phyloP scores from a whole-genome alignment of 345 rosid species.

The Murraya paniculata region DNA sequence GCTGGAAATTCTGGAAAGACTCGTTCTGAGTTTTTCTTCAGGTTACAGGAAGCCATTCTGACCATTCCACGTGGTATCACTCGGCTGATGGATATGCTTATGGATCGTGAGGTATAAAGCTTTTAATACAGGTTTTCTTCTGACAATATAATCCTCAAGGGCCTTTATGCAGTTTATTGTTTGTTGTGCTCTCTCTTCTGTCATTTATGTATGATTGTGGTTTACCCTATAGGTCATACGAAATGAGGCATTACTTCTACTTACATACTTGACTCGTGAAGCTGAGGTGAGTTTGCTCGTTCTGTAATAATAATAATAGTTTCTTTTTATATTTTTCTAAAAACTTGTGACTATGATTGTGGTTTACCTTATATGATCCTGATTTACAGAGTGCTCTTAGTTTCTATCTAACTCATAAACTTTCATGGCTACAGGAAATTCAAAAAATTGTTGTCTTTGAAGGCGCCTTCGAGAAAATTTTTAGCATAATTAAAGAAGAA shows the following conservation, averaged over 20 bases:
- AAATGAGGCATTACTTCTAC: slow-evolving; percentile 93
- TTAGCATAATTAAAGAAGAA: slow-evolving; percentile 92
- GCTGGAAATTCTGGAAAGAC: slow-evolving; percentile 23
- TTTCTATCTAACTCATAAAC: slow-evolving; percentile 18
- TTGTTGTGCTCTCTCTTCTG: background rate
- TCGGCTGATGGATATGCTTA: slow-evolving; percentile 97
- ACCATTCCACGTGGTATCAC: slow-evolving; percentile 97
- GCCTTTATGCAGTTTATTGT: background rate
- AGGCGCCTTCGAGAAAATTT: slow-evolving; percentile 95
- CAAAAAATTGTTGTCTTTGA: slow-evolving; percentile 98
- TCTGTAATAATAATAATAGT: background rate
- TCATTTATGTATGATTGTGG: slow-evolving; percentile 15
- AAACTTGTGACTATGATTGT: background rate
- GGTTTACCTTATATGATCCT: background rate
- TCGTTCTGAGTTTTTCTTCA: slow-evolving; percentile 55
- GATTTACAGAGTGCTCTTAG: slow-evolving; percentile 4
- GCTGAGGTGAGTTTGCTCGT: slow-evolving; percentile 63
- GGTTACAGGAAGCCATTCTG: slow-evolving; percentile 99
- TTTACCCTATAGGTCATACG: slow-evolving; percentile 70
- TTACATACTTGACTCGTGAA: slow-evolving; percentile 91
- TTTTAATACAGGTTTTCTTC: slow-evolving; percentile 6
- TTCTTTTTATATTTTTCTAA: background rate
- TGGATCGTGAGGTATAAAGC: slow-evolving; percentile 90
- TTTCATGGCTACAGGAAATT: slow-evolving; percentile 63
- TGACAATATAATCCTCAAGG: background rate